phyloP scores from a whole-genome alignment of 805 yeast genomes.

The Metahyphopichia silvanorum region DNA sequence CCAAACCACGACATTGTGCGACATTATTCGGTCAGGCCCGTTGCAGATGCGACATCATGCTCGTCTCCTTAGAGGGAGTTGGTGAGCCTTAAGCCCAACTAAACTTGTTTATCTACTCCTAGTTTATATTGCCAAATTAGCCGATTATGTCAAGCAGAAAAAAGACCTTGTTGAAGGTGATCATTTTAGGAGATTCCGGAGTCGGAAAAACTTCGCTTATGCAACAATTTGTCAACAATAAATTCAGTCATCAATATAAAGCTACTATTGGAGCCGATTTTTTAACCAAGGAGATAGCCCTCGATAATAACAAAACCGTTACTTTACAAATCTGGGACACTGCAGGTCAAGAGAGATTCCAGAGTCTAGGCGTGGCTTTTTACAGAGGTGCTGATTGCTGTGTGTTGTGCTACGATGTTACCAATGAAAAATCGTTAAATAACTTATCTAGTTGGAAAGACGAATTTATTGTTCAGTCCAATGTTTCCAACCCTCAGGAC shows the following conservation, averaged over 20 bases:
- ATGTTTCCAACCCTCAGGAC: slow-evolving; percentile 88
- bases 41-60: no score
- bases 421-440: slow-evolving; percentile 90
- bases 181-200: slow-evolving; percentile 94
- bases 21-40: no score
- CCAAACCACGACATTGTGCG: no score
- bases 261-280: slow-evolving; percentile 99
- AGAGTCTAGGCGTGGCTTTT: slow-evolving; percentile 93
- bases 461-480: slow-evolving; percentile 90
- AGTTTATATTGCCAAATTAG: no score
- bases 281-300: slow-evolving; percentile 80
- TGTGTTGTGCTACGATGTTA: slow-evolving; percentile 92
- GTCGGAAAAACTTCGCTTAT: slow-evolving; percentile 96
- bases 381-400: slow-evolving; percentile 98
- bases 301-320: slow-evolving; percentile 75
- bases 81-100: background rate
- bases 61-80: no score
- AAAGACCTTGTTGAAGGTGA: slow-evolving; percentile 78
- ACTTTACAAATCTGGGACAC: slow-evolving; percentile 96
- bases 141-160: slow-evolving; percentile 55
- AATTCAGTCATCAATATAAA: slow-evolving; percentile 92
- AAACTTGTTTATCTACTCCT: slow-evolving; percentile 1
- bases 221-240: slow-evolving; percentile 96
- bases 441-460: slow-evolving; percentile 90
- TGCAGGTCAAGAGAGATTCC: slow-evolving; percentile 98